phyloP scores from a whole-genome alignment of 495 filamentous ascomycete species.

The Podospora sp. region DNA sequence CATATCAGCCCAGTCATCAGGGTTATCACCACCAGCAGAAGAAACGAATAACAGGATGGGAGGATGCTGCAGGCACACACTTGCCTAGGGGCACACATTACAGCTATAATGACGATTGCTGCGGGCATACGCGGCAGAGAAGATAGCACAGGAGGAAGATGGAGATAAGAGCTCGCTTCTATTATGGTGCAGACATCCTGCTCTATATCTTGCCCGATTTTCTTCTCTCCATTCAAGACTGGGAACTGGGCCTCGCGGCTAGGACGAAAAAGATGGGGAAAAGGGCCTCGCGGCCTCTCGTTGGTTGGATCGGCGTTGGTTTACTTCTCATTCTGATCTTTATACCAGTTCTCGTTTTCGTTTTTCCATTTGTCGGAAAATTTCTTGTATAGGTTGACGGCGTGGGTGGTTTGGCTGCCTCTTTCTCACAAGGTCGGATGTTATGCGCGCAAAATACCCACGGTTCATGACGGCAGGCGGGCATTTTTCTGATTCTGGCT shows the following conservation, averaged over 20 bases:
- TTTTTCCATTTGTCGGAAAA: not conserved
- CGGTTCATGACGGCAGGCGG: not conserved
- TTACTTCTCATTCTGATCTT: constrained; percentile 20
- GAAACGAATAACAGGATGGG: not conserved
- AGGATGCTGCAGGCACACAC: not conserved
- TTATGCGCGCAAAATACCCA: not conserved
- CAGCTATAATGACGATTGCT: not conserved
- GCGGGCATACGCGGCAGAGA: not conserved
- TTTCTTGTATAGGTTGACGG: not conserved
- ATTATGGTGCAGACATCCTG: not conserved
- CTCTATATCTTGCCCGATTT: not conserved
- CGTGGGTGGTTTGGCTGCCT: not conserved
- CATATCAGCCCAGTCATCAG: constrained; percentile 21
- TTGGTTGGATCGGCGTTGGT: constrained; percentile 25
- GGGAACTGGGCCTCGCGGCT: constrained; percentile 51
- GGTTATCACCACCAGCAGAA: not conserved
- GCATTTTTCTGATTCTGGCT: not conserved
- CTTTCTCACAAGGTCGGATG: not conserved
- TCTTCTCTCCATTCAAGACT: constrained; percentile 31
- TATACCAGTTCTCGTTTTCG: constrained; percentile 14
- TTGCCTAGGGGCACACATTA: not conserved
- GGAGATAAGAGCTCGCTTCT: not conserved
- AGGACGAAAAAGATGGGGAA: constrained; percentile 41
- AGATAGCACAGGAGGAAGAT: not conserved
- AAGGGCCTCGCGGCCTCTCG: constrained; percentile 51